A percentile compares a stretch with the other conserved stretches of the same genome.
Evolutionary conservation across 768 basidiomycete species (phyloP).

Genomic region (Heimioporus sp.): DNA sequence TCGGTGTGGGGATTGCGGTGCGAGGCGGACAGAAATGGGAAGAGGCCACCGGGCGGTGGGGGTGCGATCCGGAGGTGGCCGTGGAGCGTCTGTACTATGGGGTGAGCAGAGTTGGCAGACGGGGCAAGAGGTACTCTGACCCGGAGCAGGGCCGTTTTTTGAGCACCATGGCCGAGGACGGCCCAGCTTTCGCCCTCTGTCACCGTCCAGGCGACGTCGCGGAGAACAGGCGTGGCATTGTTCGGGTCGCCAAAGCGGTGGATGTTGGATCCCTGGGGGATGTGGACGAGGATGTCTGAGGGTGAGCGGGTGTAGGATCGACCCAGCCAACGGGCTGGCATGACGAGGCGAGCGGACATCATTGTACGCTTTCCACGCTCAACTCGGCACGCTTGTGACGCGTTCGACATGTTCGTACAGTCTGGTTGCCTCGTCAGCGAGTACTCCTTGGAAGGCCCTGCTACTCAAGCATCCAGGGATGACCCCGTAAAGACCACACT

Average conservation of each 20-base stretch:
- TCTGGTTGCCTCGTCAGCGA: not conserved
- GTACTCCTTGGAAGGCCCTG: not conserved
- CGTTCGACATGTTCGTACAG: not conserved
- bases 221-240: slow-evolving; percentile 46
- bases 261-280: slow-evolving; percentile 46
- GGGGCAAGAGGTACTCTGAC: slow-evolving; percentile 40
- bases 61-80: slow-evolving; percentile 73
- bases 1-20: slow-evolving; percentile 46
- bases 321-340: not conserved
- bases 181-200: slow-evolving; percentile 71
- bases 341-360: not conserved
- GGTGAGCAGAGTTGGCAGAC: not conserved
- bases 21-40: slow-evolving; percentile 60
- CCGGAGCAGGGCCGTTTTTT: slow-evolving; percentile 63
- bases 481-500: no score
- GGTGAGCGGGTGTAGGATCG: slow-evolving; percentile 2
- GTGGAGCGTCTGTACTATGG: slow-evolving; percentile 64
- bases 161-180: slow-evolving; percentile 63
- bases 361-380: no score
- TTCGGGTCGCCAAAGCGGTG: slow-evolving; percentile 60
- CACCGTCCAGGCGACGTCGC: slow-evolving; percentile 56
- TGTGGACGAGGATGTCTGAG: slow-evolving; percentile 31
- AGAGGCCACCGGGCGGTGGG: slow-evolving; percentile 66
- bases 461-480: not conserved
- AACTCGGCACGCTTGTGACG: no score